These are phyloP conservation scores for Berberis vulgaris DNA, from an alignment of 164 flowering plant genomes.

Conservation along the genomic window DNA sequence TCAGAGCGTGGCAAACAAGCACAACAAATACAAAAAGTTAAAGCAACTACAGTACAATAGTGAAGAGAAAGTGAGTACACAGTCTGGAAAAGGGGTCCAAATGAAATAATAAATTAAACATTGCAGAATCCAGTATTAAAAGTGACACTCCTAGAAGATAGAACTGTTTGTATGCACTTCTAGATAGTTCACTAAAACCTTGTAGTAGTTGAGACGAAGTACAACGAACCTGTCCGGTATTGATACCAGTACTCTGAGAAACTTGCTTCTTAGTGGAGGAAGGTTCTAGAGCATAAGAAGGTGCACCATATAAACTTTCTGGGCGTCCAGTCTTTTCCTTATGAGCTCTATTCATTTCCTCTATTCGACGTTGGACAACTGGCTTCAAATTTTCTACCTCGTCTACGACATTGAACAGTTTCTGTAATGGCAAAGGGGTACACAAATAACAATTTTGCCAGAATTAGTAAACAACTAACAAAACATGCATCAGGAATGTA, in stretches of 20 bases:
- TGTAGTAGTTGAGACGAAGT: not conserved
- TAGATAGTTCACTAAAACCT: too few relatives aligned
- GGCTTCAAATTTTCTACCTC: constrained; percentile 83
- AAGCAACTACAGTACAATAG: too few relatives aligned
- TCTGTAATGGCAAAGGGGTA: constrained; percentile 31
- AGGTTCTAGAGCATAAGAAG: constrained; percentile 25
- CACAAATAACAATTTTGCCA: not conserved
- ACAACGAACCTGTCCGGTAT: constrained; percentile 34
- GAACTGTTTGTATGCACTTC: too few relatives aligned
- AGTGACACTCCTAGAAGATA: too few relatives aligned
- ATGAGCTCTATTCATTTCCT: constrained; percentile 41
- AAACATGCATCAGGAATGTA: not conserved
- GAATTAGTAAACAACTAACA: too few relatives aligned
- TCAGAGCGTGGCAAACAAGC: too few relatives aligned
- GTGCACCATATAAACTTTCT: constrained; percentile 22
- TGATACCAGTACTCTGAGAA: constrained; percentile 5
- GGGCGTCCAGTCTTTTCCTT: constrained; percentile 20
- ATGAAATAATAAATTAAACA: too few relatives aligned
- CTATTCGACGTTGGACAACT: constrained; percentile 30
- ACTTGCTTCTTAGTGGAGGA: constrained; percentile 20
- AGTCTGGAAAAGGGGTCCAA: too few relatives aligned
- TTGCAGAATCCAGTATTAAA: too few relatives aligned
- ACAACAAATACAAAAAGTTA: too few relatives aligned
- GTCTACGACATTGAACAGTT: constrained; percentile 48
- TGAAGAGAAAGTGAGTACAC: too few relatives aligned